phyloP scores from a whole-genome alignment of 352 stramenopile species.

The Pythium dissimile region DNA sequence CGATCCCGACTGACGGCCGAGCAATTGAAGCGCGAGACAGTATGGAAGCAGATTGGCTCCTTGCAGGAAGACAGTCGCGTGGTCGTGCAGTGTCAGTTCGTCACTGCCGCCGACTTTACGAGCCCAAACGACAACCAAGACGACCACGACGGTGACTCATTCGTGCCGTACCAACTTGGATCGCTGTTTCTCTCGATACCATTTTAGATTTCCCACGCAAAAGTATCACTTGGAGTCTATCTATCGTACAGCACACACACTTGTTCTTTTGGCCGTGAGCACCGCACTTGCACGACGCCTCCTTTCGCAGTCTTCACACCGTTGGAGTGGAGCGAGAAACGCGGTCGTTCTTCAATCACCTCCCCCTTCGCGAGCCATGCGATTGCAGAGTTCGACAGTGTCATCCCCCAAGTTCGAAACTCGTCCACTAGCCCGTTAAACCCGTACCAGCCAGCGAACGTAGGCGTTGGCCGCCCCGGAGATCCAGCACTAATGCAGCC shows the following conservation, averaged over 20 bases:
- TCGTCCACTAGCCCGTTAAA: conserved; percentile 49
- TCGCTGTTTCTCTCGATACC: conserved; percentile 61
- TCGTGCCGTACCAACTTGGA: conserved; percentile 29
- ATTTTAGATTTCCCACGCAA: conserved; percentile 21
- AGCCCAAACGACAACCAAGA: conserved; percentile 21
- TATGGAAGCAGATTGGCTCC: conserved; percentile 76
- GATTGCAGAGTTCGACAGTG: conserved; percentile 4
- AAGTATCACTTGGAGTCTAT: neutral
- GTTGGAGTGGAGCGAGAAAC: conserved; percentile 1
- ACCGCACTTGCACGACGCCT: neutral
- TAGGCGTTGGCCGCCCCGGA: conserved; percentile 30
- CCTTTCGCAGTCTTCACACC: neutral
- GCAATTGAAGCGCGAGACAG: conserved; percentile 24
- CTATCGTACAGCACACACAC: neutral
- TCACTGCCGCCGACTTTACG: conserved; percentile 1
- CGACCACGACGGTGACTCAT: conserved; percentile 9
- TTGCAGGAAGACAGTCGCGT: conserved; percentile 56
- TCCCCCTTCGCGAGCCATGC: neutral
- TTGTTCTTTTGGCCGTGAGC: conserved; percentile 4
- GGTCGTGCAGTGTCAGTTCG: conserved; percentile 75
- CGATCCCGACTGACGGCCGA: conserved; percentile 1
- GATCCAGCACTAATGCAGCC: conserved; percentile 54
- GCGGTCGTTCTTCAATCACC: neutral
- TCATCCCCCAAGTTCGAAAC: conserved; percentile 10
- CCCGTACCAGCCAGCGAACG: conserved; percentile 63